Percentiles rank a stretch among this genome's conserved stretches.
These are phyloP conservation scores for Aquanectria penicillioides DNA, from an alignment of 2,329 filamentous ascomycete genomes.

Conservation along the genomic window DNA sequence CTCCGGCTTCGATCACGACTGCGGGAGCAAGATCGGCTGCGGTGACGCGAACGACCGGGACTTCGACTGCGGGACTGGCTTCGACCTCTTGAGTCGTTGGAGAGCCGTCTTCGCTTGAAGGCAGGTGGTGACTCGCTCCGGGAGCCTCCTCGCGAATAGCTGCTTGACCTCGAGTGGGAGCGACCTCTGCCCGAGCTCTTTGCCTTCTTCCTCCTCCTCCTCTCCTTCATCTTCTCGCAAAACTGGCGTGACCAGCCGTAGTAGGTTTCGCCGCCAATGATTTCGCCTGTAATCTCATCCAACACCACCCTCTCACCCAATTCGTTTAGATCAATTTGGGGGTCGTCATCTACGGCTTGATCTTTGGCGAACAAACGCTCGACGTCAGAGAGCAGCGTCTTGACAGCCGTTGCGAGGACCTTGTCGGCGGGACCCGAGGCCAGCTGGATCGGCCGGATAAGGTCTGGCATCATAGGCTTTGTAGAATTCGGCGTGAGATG, in stretches of 20 bases:
- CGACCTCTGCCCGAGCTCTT: slow-evolving; percentile 43
- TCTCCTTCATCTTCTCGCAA: slow-evolving; percentile 81
- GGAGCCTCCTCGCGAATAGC: slow-evolving; percentile 42
- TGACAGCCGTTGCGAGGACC: slow-evolving; percentile 73
- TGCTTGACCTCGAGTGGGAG: slow-evolving; percentile 46
- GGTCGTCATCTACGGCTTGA: slow-evolving; percentile 57
- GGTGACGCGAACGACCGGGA: slow-evolving; percentile 41
- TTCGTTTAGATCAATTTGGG: slow-evolving; percentile 73
- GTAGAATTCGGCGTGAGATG: slow-evolving; percentile 81
- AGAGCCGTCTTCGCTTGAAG: slow-evolving; percentile 44
- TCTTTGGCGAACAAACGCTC: slow-evolving; percentile 72
- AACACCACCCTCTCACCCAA: slow-evolving; percentile 75
- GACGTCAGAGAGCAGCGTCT: slow-evolving; percentile 74
- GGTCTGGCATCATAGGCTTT: slow-evolving; percentile 75
- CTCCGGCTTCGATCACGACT: slow-evolving; percentile 31
- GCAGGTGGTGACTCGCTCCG: slow-evolving; percentile 44
- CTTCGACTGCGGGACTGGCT: slow-evolving; percentile 41
- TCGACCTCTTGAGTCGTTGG: slow-evolving; percentile 32
- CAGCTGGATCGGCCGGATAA: slow-evolving; percentile 78
- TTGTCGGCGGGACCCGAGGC: slow-evolving; percentile 74
- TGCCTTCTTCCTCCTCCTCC: slow-evolving; percentile 49
- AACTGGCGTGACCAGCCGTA: slow-evolving; percentile 89
- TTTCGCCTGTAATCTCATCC: slow-evolving; percentile 73
- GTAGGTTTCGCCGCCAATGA: slow-evolving; percentile 77
- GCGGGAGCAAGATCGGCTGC: slow-evolving; percentile 43